Conservation (phyloP, 345 rosid species). For the Linum lewisii region DNA sequence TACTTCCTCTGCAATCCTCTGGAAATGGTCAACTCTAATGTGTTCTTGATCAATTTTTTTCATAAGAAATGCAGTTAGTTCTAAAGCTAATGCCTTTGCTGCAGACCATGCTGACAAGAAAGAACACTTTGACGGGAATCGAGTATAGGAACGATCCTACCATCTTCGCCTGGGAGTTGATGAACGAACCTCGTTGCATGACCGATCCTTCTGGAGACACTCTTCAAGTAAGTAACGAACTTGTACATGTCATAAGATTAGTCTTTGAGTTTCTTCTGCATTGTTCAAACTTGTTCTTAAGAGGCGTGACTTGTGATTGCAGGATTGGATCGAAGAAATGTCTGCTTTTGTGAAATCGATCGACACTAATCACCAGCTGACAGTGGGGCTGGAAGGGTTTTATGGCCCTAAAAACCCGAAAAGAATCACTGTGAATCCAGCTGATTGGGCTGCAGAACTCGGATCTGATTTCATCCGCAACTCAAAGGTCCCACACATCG, state of each 20-base stretch:
- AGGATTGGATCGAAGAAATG: conserved; percentile 93
- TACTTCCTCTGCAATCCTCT: no score
- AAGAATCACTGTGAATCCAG: conserved; percentile 65
- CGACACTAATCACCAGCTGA: conserved; percentile 74
- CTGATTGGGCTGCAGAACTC: conserved; percentile 64
- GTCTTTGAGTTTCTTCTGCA: not conserved
- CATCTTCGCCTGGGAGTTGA: conserved; percentile 92
- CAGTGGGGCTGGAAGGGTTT: conserved; percentile 92
- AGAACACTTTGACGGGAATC: conserved; percentile 75
- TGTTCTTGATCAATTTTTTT: not conserved
- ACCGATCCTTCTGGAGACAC: conserved; percentile 89
- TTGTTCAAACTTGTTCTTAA: not conserved
- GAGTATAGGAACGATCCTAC: conserved; percentile 86
- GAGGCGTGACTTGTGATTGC: conserved; percentile 15
- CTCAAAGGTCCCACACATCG: conserved; percentile 45
- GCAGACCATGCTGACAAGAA: conserved; percentile 73
- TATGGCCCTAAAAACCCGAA: conserved; percentile 82
- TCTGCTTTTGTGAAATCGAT: conserved; percentile 71
- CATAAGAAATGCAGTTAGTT: not conserved
- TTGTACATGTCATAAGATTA: not conserved
- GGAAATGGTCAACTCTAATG: no score
- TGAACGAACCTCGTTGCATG: conserved; percentile 91
- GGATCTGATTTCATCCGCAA: conserved; percentile 87
- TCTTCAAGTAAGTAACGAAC: conserved; percentile 58
- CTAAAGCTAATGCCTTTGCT: conserved; percentile 10